Evolutionary conservation across 2,329 filamentous ascomycete genomes (phyloP), one percentile per base, ranked within the genome.

Genomic region (Neurospora sp.): DNA sequence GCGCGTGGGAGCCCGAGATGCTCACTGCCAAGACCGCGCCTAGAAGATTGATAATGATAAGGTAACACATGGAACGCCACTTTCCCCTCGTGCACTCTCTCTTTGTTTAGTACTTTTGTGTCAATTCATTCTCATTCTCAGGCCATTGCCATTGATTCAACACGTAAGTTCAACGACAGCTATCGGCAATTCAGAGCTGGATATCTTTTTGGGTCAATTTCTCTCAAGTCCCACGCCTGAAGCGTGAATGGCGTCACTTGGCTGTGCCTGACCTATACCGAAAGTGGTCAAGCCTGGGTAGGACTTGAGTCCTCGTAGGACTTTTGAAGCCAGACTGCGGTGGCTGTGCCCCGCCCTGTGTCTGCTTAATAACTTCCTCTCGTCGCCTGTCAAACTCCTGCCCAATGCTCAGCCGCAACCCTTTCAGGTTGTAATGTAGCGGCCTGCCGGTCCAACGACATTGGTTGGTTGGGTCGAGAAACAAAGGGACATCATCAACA

Each of bases 201-300:
- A 52, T 28, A 15, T 52, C 5, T 36, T 58, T 23, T 19, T 4
- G 3, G 19, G 9, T 38, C 43, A 38, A 5, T 13, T n/a, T 58
- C 33, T 43, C 38, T 4, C 42, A 39, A 38, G 8, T 66, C 69
- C 36, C 42, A 66, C 42, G 70, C 62, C 69, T 67, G 66, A 68
- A 68, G 67, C n/a, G 68, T 33, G 40, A 28, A 40, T 70, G 71
- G 69, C 66, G 52, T 66, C 39, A 62, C 15, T 62, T 62, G 52
- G 28, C 15, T 58, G 70, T 72, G 71, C 71, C 71, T 71, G 70
- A 72, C 39, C 71, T 71, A 72, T 67, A 58, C 70, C 68, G 6
- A 69, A 72, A 71, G 11, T 17, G 68, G 67, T 17, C 38, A 38
- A 38, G 42, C 36, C 38, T 38, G 39, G 42, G 23, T 72, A 72